Percentiles rank a stretch among this genome's conserved stretches.
Conservation (phyloP, 148 eudicot genomes). For the Fagopyrum tataricum region DNA sequence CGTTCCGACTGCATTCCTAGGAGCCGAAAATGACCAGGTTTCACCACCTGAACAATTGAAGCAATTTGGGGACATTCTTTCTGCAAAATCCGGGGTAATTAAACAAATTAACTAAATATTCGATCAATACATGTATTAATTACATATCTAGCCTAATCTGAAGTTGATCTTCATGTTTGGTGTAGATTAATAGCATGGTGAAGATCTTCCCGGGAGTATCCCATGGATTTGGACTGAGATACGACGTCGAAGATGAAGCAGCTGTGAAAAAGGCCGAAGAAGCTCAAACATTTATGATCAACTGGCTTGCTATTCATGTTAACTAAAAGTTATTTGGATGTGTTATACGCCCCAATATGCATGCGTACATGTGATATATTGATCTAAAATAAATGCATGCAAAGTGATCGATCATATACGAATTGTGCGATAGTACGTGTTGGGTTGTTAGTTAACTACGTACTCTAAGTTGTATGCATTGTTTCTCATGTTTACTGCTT, state of each 20-base stretch:
- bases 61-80: conserved; percentile 32
- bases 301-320: conserved; percentile 31
- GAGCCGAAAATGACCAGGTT: conserved; percentile 36
- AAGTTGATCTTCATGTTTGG: not conserved
- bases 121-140: too few species aligned
- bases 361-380: not conserved
- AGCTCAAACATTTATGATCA: conserved; percentile 37
- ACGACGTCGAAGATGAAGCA: conserved; percentile 25
- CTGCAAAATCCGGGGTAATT: conserved; percentile 38
- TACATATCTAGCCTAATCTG: not conserved
- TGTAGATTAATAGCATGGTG: conserved; percentile 31
- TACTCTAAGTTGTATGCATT: not conserved
- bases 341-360: not conserved
- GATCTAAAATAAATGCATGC: not conserved
- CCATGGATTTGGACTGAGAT: conserved; percentile 38
- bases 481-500: not conserved
- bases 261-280: conserved; percentile 41
- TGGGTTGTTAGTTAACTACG: not conserved
- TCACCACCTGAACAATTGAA: conserved; percentile 38
- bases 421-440: not conserved
- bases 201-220: conserved; percentile 36
- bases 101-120: not conserved
- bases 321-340: not conserved
- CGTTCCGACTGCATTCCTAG: conserved; percentile 36
- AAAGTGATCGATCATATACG: not conserved